These are phyloP conservation scores for Hibiscus syriacus DNA, from an alignment of 345 rosid species.

Conservation along the genomic window DNA sequence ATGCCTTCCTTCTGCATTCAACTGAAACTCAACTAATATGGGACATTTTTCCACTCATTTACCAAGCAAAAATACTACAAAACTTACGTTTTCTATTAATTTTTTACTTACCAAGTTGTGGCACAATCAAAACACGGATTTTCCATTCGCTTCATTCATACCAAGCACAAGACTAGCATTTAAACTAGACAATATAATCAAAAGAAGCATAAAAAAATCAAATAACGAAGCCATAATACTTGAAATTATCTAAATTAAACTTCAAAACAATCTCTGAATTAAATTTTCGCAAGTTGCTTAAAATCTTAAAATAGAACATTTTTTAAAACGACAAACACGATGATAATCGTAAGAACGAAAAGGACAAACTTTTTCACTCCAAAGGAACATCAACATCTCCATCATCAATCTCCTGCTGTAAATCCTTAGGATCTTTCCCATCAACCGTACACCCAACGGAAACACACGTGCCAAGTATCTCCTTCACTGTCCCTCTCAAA, in stretches of 20 bases:
- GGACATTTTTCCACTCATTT: not conserved
- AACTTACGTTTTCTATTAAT: not conserved
- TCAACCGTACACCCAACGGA: slow-evolving; percentile 61
- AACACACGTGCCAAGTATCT: slow-evolving; percentile 58
- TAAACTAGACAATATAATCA: not conserved
- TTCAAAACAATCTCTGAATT: not conserved
- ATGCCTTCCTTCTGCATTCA: not conserved
- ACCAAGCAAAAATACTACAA: too few relatives aligned
- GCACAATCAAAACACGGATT: too few relatives aligned
- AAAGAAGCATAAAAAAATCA: not conserved
- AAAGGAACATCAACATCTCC: slow-evolving; percentile 46
- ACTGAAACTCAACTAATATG: not conserved
- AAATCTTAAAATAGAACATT: not conserved
- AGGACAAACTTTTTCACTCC: slow-evolving; percentile 18
- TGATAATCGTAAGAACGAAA: not conserved
- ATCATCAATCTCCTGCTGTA: slow-evolving; percentile 40
- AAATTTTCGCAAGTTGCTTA: not conserved
- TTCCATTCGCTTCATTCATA: not conserved
- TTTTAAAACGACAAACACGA: not conserved
- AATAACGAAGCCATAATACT: slow-evolving; percentile 9
- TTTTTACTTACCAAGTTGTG: not conserved
- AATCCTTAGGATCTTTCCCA: too few relatives aligned
- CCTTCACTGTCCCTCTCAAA: slow-evolving; percentile 52
- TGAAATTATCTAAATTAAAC: slow-evolving; percentile 11
- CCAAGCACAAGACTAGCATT: not conserved